A percentile compares a stretch with the other conserved stretches of the same genome.
These are phyloP conservation scores for Populus hybrid DNA, from an alignment of 441 rosid species.

Conservation along the genomic window DNA sequence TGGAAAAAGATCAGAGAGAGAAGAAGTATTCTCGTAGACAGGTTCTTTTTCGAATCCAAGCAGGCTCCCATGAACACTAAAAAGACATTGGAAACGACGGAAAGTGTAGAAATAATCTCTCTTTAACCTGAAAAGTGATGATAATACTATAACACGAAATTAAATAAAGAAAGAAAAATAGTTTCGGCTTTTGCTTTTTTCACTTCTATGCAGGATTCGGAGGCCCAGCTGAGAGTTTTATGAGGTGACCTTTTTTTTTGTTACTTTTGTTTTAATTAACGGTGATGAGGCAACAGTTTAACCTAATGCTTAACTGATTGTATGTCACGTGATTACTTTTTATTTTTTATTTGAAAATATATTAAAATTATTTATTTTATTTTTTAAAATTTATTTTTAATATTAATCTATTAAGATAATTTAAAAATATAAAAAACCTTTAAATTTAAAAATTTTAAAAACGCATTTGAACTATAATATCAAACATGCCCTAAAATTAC, in stretches of 20 bases:
- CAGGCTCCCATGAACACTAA: constrained; percentile 1
- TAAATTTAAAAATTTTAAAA: no score
- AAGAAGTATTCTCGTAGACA: no score
- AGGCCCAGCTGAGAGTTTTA: no score
- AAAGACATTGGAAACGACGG: constrained; percentile 22
- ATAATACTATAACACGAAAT: constrained; percentile 1
- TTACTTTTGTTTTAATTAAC: neutral
- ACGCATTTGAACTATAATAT: no score
- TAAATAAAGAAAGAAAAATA: constrained; percentile 2
- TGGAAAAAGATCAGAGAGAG: no score
- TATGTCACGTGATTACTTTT: no score
- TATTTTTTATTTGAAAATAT: no score
- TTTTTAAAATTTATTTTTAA: no score
- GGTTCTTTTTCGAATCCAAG: neutral
- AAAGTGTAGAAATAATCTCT: neutral
- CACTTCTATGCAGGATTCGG: neutral
- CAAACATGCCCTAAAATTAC: no score
- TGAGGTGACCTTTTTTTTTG: neutral
- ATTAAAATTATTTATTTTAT: no score
- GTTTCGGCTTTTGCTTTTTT: constrained; percentile 11
- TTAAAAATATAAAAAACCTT: no score
- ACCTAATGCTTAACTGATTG: neutral
- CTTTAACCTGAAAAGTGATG: constrained; percentile 20
- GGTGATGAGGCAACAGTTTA: neutral
- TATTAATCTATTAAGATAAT: no score